Base-by-base conservation (phyloP, 140 eudicot species). In the Senecio squalidus region DNA sequence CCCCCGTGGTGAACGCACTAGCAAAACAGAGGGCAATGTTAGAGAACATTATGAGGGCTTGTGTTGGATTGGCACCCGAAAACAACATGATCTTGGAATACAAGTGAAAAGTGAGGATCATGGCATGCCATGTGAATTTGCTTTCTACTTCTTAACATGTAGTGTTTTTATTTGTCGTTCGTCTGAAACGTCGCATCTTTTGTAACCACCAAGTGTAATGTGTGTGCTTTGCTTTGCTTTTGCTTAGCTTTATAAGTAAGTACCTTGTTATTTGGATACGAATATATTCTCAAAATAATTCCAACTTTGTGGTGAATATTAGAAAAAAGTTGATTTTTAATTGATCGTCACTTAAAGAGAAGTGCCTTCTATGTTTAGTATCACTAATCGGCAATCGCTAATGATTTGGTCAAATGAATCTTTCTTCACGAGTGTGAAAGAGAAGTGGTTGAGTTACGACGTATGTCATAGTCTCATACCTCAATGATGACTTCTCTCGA, bases 41-140 rank as follows among this genome's bases (percentile, higher is more conserved):
- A 14, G 98, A 92, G 79, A 92, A 92, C 76, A 87, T 92, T 30
- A 1, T 92, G 71, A 87, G 98, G 83, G 98, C 98, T 55, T 92
- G 98, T 66, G 93, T 92, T 62, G 98, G 98, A 60, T 69, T 92
- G 76, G 95, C 98, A 55, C 96, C 98, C 2, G 98, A 92, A 64
- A 92, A 92, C 83, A 92, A 92, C 76, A 92, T 92, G 98, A 92
- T 92, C 62, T 77, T 92, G 89, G 98, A 92, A 43, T 92, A 92
- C 87, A 92, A 92, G 76, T 85, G 83, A 82, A 60, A 26, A 15
- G n/a, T n/a, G n/a, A n/a, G n/a, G 4, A 50, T 21, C 3, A 11
- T 34, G 61, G 10, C 21, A 31, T 22, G 20, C 15, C 20, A 66
- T 54, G 53, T 34, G 33, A 40, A 60, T 51, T 62, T 51, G 74